Evolutionary conservation across 345 rosid genomes (phyloP).

Genomic region (Noccaea bulbosa): DNA sequence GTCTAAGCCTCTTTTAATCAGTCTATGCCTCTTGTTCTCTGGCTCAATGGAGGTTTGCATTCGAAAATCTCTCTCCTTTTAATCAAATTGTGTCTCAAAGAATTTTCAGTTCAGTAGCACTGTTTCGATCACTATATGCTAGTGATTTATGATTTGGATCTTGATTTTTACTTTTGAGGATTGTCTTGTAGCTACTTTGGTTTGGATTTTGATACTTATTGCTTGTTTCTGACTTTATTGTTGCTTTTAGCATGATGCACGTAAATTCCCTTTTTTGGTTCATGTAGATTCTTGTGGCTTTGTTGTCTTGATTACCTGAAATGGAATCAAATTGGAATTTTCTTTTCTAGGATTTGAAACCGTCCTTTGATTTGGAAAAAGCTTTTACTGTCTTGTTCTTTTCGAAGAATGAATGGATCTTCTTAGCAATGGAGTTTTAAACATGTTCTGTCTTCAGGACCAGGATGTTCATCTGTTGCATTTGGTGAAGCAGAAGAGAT

Average conservation of each 20-base stretch:
- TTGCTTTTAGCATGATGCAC: conserved; percentile 12
- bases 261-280: conserved; percentile 18
- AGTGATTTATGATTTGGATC: conserved; percentile 25
- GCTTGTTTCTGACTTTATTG: neutral
- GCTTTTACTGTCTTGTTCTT: conserved; percentile 1
- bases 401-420: neutral
- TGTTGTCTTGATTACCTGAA: conserved; percentile 9
- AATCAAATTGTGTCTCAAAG: neutral
- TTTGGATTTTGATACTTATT: conserved; percentile 13
- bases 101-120: neutral
- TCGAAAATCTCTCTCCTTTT: conserved; percentile 12
- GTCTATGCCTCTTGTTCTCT: conserved; percentile 89
- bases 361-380: neutral
- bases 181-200: conserved; percentile 6
- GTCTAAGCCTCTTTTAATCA: too few relatives aligned
- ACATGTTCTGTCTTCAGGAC: conserved; percentile 54
- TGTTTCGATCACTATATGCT: neutral
- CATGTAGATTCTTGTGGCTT: conserved; percentile 2
- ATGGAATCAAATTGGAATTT: neutral
- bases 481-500: conserved; percentile 91
- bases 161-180: neutral
- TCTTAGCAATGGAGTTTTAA: neutral
- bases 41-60: conserved; percentile 82
- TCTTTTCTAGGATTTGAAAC: neutral
- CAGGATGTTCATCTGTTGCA: conserved; percentile 95